These are phyloP conservation scores for Colletotrichum sp. DNA, from an alignment of 2,329 filamentous ascomycete species.

Conservation along the genomic window DNA sequence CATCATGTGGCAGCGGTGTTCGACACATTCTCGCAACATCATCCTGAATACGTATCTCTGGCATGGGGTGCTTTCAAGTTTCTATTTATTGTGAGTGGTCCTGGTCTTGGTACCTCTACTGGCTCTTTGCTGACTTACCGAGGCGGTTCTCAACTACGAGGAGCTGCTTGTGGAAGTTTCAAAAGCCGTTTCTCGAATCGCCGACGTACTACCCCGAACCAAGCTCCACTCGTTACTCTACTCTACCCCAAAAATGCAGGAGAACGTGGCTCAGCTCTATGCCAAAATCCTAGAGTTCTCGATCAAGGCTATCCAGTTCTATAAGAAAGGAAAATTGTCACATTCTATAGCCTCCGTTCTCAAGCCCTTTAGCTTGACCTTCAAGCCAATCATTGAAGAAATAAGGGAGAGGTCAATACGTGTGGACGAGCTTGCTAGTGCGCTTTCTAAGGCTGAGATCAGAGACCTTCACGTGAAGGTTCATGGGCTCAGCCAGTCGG, in stretches of 20 bases:
- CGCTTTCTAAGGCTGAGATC: not conserved
- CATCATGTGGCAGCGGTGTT: fast-evolving
- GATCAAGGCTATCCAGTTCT: not conserved
- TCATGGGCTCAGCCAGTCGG: fast-evolving
- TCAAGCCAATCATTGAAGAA: not conserved
- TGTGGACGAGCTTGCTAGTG: not conserved
- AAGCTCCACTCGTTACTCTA: not conserved
- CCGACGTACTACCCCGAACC: not conserved
- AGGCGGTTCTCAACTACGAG: not conserved
- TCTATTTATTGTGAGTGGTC: fast-evolving
- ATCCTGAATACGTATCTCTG: not conserved
- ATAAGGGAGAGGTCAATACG: not conserved
- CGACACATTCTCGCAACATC: not conserved
- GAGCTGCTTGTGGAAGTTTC: not conserved
- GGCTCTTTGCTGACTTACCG: not conserved
- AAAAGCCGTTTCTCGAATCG: not conserved
- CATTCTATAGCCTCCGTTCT: not conserved
- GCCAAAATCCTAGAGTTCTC: not conserved
- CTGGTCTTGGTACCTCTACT: fast-evolving
- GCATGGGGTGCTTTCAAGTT: not conserved
- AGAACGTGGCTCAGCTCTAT: not conserved
- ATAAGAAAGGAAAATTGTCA: not conserved
- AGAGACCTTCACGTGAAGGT: not conserved
- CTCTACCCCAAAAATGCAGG: not conserved
- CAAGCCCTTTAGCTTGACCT: not conserved